Base-by-base conservation (phyloP, 805 yeast genomes). In the Starmerella apicola region DNA sequence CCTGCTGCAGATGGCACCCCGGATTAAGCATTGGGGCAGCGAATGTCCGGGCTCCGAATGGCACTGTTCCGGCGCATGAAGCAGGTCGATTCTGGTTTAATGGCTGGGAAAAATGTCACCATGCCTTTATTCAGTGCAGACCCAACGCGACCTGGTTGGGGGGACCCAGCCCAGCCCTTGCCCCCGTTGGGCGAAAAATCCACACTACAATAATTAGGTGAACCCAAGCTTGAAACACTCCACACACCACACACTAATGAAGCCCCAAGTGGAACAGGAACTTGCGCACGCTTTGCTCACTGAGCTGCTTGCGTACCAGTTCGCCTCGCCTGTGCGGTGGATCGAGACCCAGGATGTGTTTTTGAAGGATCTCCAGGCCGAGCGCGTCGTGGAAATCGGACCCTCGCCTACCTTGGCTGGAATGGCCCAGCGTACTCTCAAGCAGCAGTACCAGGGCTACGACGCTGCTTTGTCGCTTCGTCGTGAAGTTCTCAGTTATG, bases 291-390 rank as follows among this genome's bases (percentile, higher is more conserved):
- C 82, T 51, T 71, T 91, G 50, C 72, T 91, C 60, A 85, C 96
- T 21, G 99, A 91, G 72, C 76, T 91, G 54, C 72, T 91, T 66
- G 97, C 98, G 39, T 91, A 86, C 67, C 99, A 91, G 66, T 91
- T 91, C 58, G 99, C 99, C 36, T 86, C 96, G 47, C 98, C 99
- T 35, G 99, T 91, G 50, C 78, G 97, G 72, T 91, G 99, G 97
- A 91, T 93, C 62, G 98, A 93, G 63, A 91, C 98, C 47, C 99
- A 91, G 66, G 98, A 91, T 68, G 97, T 91, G 43, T 81, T 91
- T 60, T 74, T 91, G 61, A 81, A 82, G 62, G 91, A 85, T 54
- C 80, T 76, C 74, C 85, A 88, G 65, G 81, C 96, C 46, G 98
- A 93, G 67, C 76, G 98, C 59, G 88, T 91, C 46, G 95, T 91